Evolutionary conservation across 345 rosid species (phyloP), one percentile per base, ranked within the genome.

Genomic region (Excoecaria cochinchinensis): DNA sequence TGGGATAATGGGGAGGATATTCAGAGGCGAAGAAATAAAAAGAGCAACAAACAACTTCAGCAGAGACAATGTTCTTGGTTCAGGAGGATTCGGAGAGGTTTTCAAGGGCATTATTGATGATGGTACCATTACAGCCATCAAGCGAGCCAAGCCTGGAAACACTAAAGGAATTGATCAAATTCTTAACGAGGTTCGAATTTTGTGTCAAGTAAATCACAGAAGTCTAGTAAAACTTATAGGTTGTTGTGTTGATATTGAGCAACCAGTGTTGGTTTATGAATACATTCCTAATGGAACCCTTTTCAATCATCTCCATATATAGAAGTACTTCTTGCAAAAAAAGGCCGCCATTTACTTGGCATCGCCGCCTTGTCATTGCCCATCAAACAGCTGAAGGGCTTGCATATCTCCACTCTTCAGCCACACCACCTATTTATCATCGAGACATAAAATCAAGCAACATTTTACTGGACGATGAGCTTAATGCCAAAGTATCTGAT

Each of bases 141-240:
- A 86, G 67, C 80, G 87, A 24, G 89, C 90, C 65, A 89, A 89
- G 76, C 73, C 78, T 14, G 86, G 86, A 64, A 84, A 78, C 71
- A 77, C 87, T 6, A 86, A 84, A 66, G 87, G 90, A n/a, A 69
- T 77, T 0, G 87, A 87, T 63, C 91, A 89, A 73, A 83, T 87
- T 63, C 87, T 90, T 19, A 88, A 88, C 70, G 90, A 90, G 73
- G 91, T 90, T 52, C 82, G 84, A 58, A 85, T 88, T 64, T 88
- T 90, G 5, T 88, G 90, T 67, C 90, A 88, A 80, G 90, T 90
- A 11, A 86, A 86, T 56, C 94, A 88, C 42, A 82, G 83, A 38
- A 78, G 83, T 78, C 82, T 87, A 0, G 94, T 88, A 38, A 85
- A 21, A 51, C 71, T 80, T 11, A 73, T 77, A 6, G 86, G 86